Base-by-base conservation (phyloP, 306 rosid genomes). In the Crotalaria pallida region DNA sequence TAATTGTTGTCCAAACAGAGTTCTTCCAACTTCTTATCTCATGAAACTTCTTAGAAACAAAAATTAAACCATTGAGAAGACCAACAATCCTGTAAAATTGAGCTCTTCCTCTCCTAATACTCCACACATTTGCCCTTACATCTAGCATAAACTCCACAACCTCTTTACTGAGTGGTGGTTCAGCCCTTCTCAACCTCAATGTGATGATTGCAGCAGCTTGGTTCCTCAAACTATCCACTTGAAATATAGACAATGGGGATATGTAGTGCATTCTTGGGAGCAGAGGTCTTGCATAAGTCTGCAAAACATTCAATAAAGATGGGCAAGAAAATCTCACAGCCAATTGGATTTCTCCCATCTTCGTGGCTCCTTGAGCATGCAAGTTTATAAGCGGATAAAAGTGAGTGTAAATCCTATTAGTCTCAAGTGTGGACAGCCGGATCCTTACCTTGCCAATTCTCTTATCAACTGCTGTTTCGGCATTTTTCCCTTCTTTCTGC, bases 281-380 rank as follows among this genome's bases (percentile, higher is more conserved):
- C 17, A 77, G 3, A 45, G 85, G 79, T 10, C 61, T 69, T 19
- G 77, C n/a, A 17, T 81, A 81, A 3, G 44, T 67, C 3, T 81
- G 79, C 31, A 81, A 15, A 70, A 68, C 56, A 70, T 67, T 62
- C n/a, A 73, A 5, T 36, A 81, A 67, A 21, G 79, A 77, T 15
- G 74, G 57, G 22, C 77, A 72, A 45, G 82, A 81, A 16, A 81
- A 77, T 23, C 82, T 81, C 67, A 81, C 79, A 38, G 75, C 79
- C 69, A 81, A 27, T 13, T 81, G 85, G 62, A 81, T 77, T 21
- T 81, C 85, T n/a, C 85, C 85, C 79, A 81, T 81, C 67, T 77
- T 81, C 57, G 40, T 81, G 17, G 72, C 79, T 29, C 85, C 85
- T 11, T 56, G 57, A 38, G 79, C 15, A 5, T 65, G 79, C 36